Evolutionary conservation across 2,329 filamentous ascomycete species (phyloP).

Genomic region (Aspergillus phoenicis): DNA sequence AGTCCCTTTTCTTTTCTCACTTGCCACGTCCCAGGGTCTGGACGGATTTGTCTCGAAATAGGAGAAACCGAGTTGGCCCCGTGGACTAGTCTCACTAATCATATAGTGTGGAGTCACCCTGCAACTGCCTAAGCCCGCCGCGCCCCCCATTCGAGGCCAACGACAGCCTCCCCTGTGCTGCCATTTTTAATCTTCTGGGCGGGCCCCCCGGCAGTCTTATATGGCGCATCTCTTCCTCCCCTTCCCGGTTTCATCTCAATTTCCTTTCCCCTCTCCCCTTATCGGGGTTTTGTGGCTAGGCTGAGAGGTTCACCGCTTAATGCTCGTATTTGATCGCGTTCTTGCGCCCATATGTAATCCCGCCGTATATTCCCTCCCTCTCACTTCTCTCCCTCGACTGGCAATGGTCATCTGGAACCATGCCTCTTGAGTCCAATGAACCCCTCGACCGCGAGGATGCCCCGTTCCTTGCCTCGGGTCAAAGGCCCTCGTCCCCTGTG

Average conservation of each 20-base stretch:
- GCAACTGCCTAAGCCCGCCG: not conserved
- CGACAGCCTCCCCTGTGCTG: not conserved
- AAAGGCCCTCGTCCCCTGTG: constrained; percentile 3
- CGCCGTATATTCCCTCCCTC: not conserved
- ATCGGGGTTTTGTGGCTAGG: not conserved
- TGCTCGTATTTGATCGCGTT: not conserved
- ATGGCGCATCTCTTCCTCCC: not conserved
- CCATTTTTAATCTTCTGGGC: not conserved
- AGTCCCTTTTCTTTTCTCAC: too few relatives aligned
- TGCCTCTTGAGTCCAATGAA: constrained; percentile 29
- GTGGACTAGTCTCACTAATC: constrained; percentile 3
- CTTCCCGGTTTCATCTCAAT: constrained; percentile 6
- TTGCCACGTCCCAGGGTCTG: not conserved
- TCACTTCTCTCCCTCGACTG: not conserved
- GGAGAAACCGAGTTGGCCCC: not conserved
- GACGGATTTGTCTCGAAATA: not conserved
- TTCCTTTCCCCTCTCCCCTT: not conserved
- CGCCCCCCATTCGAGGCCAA: too few relatives aligned
- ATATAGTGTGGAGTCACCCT: not conserved
- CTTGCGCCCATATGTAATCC: constrained; percentile 7
- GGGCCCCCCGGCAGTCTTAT: constrained; percentile 1
- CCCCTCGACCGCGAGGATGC: constrained; percentile 34
- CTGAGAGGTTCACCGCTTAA: not conserved
- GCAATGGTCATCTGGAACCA: constrained; percentile 18
- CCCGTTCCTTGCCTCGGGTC: constrained; percentile 32